These are phyloP conservation scores for Gymnopus androsaceus DNA, from an alignment of 1,284 basidiomycete genomes.

Conservation along the genomic window DNA sequence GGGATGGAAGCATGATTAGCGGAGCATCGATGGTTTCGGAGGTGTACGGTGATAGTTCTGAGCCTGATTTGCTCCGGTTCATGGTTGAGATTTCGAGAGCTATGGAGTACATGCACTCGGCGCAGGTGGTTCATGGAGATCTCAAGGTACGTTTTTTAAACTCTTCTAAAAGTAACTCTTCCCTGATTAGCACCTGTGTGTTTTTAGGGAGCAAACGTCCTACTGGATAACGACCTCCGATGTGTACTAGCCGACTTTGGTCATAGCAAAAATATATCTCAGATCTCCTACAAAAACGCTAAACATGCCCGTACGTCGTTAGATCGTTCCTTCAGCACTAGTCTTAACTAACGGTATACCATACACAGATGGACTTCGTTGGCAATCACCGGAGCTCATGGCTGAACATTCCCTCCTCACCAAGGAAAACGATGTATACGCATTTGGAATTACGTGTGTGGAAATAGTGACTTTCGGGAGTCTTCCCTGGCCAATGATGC, in stretches of 20 bases:
- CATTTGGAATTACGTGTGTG: conserved; percentile 14
- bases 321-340: neutral
- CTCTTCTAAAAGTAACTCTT: neutral
- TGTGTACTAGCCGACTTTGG: conserved; percentile 17
- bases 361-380: conserved; percentile 18
- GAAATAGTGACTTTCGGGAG: conserved; percentile 17
- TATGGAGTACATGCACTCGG: conserved; percentile 17
- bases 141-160: conserved; percentile 12
- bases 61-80: conserved; percentile 12
- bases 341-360: neutral
- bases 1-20: conserved; percentile 10
- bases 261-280: conserved; percentile 10
- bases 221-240: conserved; percentile 12
- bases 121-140: conserved; percentile 13
- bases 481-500: conserved; percentile 16
- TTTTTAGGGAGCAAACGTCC: conserved; percentile 14
- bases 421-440: conserved; percentile 16
- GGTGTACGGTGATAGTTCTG: conserved; percentile 2
- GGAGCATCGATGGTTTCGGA: neutral
- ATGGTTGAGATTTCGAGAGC: conserved; percentile 15
- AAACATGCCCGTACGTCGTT: conserved; percentile 14
- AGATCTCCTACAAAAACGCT: conserved; percentile 10
- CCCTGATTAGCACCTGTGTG: neutral
- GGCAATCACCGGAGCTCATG: conserved; percentile 20
- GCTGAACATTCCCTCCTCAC: conserved; percentile 8